Base-by-base conservation (phyloP, 78 protist species). In the Diacronema lutheri region DNA sequence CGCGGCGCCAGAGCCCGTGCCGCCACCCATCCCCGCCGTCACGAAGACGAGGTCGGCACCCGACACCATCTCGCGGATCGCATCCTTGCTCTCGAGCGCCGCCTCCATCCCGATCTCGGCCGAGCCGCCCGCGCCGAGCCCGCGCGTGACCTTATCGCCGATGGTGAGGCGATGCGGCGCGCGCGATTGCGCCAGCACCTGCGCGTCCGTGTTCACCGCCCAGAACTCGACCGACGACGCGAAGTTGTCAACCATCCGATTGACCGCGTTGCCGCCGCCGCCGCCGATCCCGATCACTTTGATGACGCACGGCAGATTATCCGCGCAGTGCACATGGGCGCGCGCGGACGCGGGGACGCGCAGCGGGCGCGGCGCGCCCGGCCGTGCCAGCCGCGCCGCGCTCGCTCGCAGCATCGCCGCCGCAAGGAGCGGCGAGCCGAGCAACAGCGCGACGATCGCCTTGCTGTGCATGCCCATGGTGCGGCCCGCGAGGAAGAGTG, bases 21-120 rank as follows among this genome's bases (percentile, higher is more conserved):
- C 96, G 31, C 96, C 96, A 50, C 96, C 96, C 93, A 94, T 89
- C 60, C 96, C 96, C 12, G 95, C 96, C 29, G 93, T 88, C 74
- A 94, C 84, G 85, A 94, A 94, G 29, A 94, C 81, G 90, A 94
- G 83, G 64, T 94, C 91, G 13, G 93, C 61, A 62, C 87, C 92
- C 37, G 74, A 90, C 20, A 94, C 77, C 35, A 68, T 76, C 12
- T 55, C 41, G 74, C 62, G 21, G 40, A 94, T 61, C 76, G 86
- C 91, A 35, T 81, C 86, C 23, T 19, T 13, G 31, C 40, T 14
- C 86, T 81, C 86, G 29, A 89, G 89, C 12, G 94, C 93, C 31
- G 96, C 88, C 33, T 46, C 83, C 25, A n/a, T 31, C 7, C 96
- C 96, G 38, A 86, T 58, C 26, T 91, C 86, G 35, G 95, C 95